These are phyloP conservation scores for Angophora floribunda DNA, from an alignment of 345 rosid genomes.

Conservation along the genomic window DNA sequence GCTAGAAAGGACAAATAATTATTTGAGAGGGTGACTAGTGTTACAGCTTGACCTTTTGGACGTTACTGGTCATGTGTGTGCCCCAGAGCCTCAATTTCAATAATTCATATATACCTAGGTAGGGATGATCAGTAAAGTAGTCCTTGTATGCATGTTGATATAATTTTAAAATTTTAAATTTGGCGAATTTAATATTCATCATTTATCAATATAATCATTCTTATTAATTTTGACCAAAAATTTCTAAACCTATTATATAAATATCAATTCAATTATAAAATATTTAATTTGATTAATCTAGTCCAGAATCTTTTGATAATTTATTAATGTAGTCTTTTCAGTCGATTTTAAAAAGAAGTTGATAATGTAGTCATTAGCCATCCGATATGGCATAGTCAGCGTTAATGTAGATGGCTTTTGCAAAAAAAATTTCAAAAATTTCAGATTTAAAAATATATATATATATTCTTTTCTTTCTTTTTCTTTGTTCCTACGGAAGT, in stretches of 20 bases:
- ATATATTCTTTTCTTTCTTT: rapidly evolving
- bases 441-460: neutral
- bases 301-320: neutral
- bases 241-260: neutral
- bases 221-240: neutral
- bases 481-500: neutral
- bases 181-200: no score
- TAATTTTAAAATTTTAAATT: no score
- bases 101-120: neutral
- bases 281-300: neutral
- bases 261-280: neutral
- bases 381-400: rapidly evolving
- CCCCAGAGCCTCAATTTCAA: neutral
- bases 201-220: no score
- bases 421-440: neutral
- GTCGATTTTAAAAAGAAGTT: neutral
- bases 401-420: rapidly evolving
- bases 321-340: neutral
- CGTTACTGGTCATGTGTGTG: neutral
- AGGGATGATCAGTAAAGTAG: neutral
- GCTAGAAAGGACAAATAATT: neutral
- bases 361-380: rapidly evolving
- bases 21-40: neutral
- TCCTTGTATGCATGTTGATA: no score
- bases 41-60: neutral